phyloP scores from a whole-genome alignment of 345 rosid genomes.

The Eucalyptus viminalis region DNA sequence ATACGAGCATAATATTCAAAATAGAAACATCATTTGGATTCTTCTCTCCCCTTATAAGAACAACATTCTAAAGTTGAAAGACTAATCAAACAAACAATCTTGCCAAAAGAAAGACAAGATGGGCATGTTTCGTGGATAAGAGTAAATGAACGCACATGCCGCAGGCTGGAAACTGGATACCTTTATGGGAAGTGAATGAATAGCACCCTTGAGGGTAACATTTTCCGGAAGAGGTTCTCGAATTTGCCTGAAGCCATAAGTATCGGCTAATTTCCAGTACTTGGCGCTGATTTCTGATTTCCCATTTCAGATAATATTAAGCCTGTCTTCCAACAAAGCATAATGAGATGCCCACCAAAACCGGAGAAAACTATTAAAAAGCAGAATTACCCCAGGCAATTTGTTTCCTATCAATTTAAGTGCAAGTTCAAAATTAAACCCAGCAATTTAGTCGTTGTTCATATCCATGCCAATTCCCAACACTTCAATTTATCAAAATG shows the following conservation, averaged over 20 bases:
- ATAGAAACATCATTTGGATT: neutral
- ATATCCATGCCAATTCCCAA: neutral
- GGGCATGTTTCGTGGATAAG: neutral
- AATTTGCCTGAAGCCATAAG: no score
- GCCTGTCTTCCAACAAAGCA: no score
- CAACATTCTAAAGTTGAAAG: neutral
- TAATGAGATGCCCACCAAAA: no score
- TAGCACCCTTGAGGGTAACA: slow-evolving; percentile 55
- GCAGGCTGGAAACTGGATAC: slow-evolving; percentile 1
- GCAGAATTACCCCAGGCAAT: no score
- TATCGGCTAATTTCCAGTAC: no score
- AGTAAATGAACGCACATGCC: neutral
- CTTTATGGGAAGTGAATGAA: slow-evolving; percentile 6
- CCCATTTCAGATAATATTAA: no score
- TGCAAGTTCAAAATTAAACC: neutral
- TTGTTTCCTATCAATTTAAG: neutral
- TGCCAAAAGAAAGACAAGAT: neutral
- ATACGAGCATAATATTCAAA: neutral
- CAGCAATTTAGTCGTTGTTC: neutral
- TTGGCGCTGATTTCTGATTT: no score
- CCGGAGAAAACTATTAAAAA: no score
- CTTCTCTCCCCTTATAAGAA: neutral
- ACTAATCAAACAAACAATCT: neutral
- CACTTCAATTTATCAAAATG: neutral
- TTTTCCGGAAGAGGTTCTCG: slow-evolving; percentile 30